Evolutionary conservation across 1,284 basidiomycete species (phyloP), one percentile per base, ranked within the genome.

Genomic region (Rhodofomes roseus): DNA sequence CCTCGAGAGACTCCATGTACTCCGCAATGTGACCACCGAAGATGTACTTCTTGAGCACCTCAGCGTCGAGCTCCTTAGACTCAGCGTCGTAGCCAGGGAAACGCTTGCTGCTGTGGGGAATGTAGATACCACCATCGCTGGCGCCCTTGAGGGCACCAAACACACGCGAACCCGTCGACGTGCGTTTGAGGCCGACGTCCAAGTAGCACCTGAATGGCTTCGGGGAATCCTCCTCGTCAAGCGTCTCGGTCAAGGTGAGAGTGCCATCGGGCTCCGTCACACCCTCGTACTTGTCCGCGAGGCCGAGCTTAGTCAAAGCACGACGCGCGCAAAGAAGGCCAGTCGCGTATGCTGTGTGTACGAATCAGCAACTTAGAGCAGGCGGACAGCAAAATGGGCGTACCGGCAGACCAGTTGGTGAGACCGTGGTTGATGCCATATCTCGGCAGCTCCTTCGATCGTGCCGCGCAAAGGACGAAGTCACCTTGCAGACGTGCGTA

Each of bases 111-210:
- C 92, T 96, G 83, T 99, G 97, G 67, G 97, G 97, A 68, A 99
- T 92, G 83, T 88, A 97, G 79, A 99, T 89, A 68, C 97, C 97
- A 74, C 97, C 97, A 74, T 99, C 97, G 59, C 91, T 93, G 41
- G 97, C 97, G 76, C 97, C 97, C 85, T 99, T 99, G 85, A 99
- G 87, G 65, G 97, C 97, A 81, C 94, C 97, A 73, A 99, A 99
- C 62, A 99, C 89, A 79, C 97, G 95, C 67, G 94, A 92, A 76
- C 97, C 97, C 54, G 97, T 99, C 59, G 96, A 96, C 57, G 97
- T 99, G 71, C 96, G 93, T 81, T 91, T 95, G 74, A 99, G 86
- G 81, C 97, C 97, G 74, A 98, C 96, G 73, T 99, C 97, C 70
- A 99, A 93, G 86, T 92, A 99, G 72, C 86, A 89, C 81, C 98